A percentile compares a stretch with the other conserved stretches of the same genome.
Evolutionary conservation across 495 filamentous ascomycete species (phyloP).

Genomic region (Talaromyces wortmannii): DNA sequence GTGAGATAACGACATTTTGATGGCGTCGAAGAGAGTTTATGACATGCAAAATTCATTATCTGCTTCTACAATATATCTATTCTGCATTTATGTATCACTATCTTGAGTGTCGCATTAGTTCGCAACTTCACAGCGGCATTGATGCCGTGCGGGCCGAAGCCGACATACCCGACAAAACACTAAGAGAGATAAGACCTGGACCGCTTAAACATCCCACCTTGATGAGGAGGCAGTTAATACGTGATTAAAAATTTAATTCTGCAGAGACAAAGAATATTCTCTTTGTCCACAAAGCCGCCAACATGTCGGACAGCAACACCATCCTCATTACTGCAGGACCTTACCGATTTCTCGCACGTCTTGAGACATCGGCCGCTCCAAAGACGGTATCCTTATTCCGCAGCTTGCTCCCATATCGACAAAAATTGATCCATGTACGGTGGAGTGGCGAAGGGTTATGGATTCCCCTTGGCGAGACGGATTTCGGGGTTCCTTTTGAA

Average conservation of each 20-base stretch:
- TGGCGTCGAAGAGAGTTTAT: background rate
- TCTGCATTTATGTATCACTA: background rate
- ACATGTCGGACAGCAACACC: background rate
- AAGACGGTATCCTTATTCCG: slow-evolving; percentile 16
- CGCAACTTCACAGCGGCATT: background rate
- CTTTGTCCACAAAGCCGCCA: background rate
- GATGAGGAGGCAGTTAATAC: too few relatives aligned
- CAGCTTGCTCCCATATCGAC: slow-evolving; percentile 15
- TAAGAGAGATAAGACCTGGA: background rate
- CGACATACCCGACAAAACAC: slow-evolving; percentile 4
- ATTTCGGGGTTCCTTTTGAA: slow-evolving; percentile 17
- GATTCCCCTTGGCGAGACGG: slow-evolving; percentile 18
- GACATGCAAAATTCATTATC: background rate
- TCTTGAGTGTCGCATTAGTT: background rate
- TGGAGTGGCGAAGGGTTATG: slow-evolving; percentile 20
- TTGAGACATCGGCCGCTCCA: slow-evolving; percentile 12
- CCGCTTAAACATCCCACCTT: too few relatives aligned
- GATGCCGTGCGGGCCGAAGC: slow-evolving; percentile 11
- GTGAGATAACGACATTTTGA: slow-evolving; percentile 5
- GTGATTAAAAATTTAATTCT: too few relatives aligned
- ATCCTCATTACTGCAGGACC: slow-evolving; percentile 16
- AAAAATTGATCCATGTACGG: slow-evolving; percentile 20
- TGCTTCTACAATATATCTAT: background rate
- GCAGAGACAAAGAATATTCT: background rate
- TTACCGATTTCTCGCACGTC: slow-evolving; percentile 13